A percentile compares a stretch with the other conserved stretches of the same genome.
Evolutionary conservation across 192 early-diverging fungal genomes (phyloP).

Genomic region (Coemansia reversa): DNA sequence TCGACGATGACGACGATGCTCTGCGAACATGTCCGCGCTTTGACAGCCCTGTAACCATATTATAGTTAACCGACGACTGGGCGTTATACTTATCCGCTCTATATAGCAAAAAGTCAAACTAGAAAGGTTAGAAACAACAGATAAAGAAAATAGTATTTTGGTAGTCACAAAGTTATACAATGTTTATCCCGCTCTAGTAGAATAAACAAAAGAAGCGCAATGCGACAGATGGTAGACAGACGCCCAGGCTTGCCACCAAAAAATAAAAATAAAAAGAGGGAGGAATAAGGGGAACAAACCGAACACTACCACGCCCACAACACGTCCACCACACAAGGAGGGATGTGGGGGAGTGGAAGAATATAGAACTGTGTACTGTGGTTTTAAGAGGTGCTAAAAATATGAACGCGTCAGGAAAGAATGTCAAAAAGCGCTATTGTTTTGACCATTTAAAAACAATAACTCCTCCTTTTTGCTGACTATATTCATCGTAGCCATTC

Average conservation of each 20-base stretch:
- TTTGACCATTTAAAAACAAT: not conserved
- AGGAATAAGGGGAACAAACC: not conserved
- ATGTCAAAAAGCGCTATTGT: not conserved
- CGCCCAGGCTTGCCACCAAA: not conserved
- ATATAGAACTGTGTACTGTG: not conserved
- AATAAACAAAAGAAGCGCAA: not conserved
- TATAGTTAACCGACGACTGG: not conserved
- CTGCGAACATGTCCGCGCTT: conserved; percentile 10
- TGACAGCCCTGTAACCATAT: conserved; percentile 31
- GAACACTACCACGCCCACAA: not conserved
- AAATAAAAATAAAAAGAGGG: not conserved
- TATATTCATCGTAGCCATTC: not conserved
- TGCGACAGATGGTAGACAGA: not conserved
- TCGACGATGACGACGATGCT: conserved; percentile 6
- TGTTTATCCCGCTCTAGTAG: not conserved
- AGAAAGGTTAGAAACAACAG: not conserved
- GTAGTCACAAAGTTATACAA: not conserved
- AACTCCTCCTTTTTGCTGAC: not conserved
- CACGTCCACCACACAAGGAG: not conserved
- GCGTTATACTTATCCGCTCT: not conserved
- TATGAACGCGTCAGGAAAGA: not conserved
- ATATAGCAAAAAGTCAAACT: not conserved
- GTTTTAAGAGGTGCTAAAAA: not conserved
- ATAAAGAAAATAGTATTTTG: not conserved
- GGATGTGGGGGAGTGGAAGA: not conserved